Conservation (phyloP, 495 filamentous ascomycete species). For the Gamarada debralockiae region DNA sequence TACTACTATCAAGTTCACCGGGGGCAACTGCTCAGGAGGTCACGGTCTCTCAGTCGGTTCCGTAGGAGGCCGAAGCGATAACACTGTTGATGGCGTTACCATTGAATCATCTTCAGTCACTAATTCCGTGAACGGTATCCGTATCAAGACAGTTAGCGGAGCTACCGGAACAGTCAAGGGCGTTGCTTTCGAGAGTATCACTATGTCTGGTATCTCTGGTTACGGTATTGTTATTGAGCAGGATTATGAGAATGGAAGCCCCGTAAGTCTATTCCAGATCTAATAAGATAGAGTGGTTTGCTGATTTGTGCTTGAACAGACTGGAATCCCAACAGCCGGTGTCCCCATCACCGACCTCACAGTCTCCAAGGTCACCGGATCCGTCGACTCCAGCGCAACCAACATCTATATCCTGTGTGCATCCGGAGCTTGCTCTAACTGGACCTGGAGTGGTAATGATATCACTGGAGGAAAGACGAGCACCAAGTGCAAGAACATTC, state of each 20-base stretch:
- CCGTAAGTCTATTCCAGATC: too few species aligned
- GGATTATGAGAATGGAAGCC: constrained; percentile 62
- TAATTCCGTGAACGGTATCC: constrained; percentile 53
- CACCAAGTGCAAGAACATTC: constrained; percentile 38
- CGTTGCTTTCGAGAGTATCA: constrained; percentile 57
- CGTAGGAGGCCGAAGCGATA: constrained; percentile 58
- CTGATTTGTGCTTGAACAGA: too few species aligned
- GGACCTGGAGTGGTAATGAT: constrained; percentile 43
- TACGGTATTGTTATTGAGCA: constrained; percentile 68
- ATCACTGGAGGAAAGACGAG: constrained; percentile 45
- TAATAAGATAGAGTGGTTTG: too few species aligned
- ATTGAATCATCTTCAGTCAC: constrained; percentile 47
- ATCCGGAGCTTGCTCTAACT: constrained; percentile 39
- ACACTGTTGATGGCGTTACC: constrained; percentile 53
- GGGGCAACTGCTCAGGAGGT: constrained; percentile 49
- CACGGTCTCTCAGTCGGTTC: constrained; percentile 66
- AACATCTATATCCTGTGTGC: constrained; percentile 54
- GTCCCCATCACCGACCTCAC: constrained; percentile 58
- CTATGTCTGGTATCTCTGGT: constrained; percentile 49
- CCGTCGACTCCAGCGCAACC: constrained; percentile 38
- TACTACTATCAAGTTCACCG: constrained; percentile 45
- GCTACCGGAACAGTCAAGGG: constrained; percentile 54
- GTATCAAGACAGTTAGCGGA: constrained; percentile 58
- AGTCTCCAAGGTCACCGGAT: constrained; percentile 47
- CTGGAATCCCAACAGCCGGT: constrained; percentile 56